phyloP scores from a whole-genome alignment of 768 basidiomycete species.

The Boletales sp. region DNA sequence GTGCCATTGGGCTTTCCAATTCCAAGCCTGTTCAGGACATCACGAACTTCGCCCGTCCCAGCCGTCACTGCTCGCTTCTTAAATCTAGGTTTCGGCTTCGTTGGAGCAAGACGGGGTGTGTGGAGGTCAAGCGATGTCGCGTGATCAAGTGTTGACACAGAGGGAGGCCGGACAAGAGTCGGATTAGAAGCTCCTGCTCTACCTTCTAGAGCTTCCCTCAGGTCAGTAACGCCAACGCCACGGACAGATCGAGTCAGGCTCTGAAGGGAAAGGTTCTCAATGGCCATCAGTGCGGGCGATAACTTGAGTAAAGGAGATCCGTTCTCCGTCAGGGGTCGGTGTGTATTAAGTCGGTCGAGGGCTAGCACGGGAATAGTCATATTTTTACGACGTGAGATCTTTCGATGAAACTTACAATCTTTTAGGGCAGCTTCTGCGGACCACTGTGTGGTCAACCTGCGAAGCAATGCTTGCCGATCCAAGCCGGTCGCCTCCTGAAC shows the following conservation, averaged over 20 bases:
- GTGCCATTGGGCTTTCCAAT: constrained; percentile 67
- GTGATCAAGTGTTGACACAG: constrained; percentile 76
- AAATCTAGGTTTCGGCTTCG: constrained; percentile 53
- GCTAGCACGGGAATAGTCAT: constrained; percentile 34
- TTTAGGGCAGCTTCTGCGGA: constrained; percentile 68
- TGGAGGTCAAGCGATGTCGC: constrained; percentile 45
- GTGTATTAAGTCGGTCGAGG: constrained; percentile 48
- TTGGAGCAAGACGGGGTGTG: constrained; percentile 40
- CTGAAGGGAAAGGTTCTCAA: constrained; percentile 85
- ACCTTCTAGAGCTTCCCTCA: constrained; percentile 86
- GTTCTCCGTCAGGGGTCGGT: constrained; percentile 65
- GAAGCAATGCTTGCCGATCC: constrained; percentile 52
- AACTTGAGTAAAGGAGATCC: constrained; percentile 75
- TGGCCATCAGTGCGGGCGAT: constrained; percentile 85
- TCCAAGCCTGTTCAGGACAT: constrained; percentile 79
- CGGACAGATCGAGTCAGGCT: constrained; percentile 76
- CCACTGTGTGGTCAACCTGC: constrained; percentile 61
- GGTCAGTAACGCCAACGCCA: constrained; percentile 82
- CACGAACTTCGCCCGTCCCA: constrained; percentile 69
- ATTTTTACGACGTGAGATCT: constrained; percentile 7
- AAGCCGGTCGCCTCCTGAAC: constrained; percentile 66
- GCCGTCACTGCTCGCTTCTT: constrained; percentile 49
- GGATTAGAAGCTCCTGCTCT: constrained; percentile 81
- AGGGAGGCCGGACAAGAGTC: constrained; percentile 62
- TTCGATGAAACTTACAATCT: constrained; percentile 55